Percentiles rank a stretch among this genome's conserved stretches.
phyloP scores from a whole-genome alignment of 1,284 basidiomycete genomes.

The Rhodotorula sp. region DNA sequence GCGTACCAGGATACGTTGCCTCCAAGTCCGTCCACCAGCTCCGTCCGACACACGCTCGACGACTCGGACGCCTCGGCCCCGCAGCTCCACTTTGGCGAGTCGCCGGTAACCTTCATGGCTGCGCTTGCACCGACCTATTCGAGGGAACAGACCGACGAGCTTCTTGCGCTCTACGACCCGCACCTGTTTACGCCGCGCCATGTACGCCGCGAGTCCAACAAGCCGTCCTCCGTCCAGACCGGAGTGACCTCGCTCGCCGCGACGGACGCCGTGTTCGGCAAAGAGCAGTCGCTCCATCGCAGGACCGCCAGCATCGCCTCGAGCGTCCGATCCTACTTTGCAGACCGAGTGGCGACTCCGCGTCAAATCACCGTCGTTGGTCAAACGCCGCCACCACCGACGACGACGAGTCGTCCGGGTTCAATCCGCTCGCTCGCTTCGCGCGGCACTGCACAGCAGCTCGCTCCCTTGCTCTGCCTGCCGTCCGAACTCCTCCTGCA shows the following conservation, averaged over 20 bases:
- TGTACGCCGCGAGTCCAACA: not conserved
- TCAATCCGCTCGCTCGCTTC: not conserved
- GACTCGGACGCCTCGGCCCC: not conserved
- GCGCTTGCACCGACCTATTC: not conserved
- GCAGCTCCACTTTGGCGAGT: not conserved
- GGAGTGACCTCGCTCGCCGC: not conserved
- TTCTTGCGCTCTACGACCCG: constrained; percentile 18
- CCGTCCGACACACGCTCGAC: no score
- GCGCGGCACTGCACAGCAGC: not conserved
- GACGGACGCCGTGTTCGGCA: not conserved
- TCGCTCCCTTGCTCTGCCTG: constrained; percentile 15
- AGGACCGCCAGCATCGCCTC: constrained; percentile 9
- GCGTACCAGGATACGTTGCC: no score
- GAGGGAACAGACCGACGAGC: constrained; percentile 2
- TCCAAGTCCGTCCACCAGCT: no score
- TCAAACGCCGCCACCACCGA: not conserved
- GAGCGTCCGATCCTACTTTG: constrained; percentile 6
- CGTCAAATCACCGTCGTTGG: not conserved
- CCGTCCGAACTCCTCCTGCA: constrained; percentile 24
- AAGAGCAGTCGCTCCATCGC: not conserved
- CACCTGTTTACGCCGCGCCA: not conserved
- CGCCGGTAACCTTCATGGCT: not conserved
- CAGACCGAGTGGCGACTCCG: not conserved
- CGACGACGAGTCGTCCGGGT: not conserved
- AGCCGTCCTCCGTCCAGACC: not conserved